Percentiles rank a stretch among this genome's conserved stretches.
Evolutionary conservation across 2,329 filamentous ascomycete genomes (phyloP).

Genomic region (Colletotrichum spinosum): DNA sequence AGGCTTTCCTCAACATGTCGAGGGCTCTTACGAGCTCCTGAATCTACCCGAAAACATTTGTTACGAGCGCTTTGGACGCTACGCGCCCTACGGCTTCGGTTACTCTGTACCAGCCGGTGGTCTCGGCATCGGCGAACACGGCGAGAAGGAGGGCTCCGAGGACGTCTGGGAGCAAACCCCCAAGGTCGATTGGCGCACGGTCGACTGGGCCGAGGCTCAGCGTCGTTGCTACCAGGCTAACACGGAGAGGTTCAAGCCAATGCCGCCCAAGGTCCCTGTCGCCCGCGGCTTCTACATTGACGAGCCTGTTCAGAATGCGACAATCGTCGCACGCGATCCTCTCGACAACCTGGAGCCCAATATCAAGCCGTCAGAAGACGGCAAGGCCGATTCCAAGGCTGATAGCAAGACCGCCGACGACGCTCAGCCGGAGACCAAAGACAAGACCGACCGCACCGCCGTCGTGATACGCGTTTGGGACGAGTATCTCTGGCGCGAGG

Average conservation of each 20-base stretch:
- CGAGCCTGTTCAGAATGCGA: conserved; percentile 45
- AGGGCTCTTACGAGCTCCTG: conserved; percentile 88
- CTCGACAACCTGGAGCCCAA: conserved; percentile 32
- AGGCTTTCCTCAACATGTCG: conserved; percentile 85
- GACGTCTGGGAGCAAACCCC: conserved; percentile 78
- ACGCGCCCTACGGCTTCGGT: conserved; percentile 90
- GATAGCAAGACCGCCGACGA: conserved; percentile 10
- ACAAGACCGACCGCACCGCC: conserved; percentile 71
- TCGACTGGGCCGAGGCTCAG: conserved; percentile 85
- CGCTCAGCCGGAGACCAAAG: conserved; percentile 41
- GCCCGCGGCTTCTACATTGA: conserved; percentile 65
- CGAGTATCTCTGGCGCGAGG: conserved; percentile 80
- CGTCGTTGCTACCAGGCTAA: conserved; percentile 80
- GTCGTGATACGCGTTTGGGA: conserved; percentile 87
- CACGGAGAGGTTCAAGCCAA: conserved; percentile 71
- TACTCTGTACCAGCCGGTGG: conserved; percentile 85
- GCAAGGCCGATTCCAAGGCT: not conserved
- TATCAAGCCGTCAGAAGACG: conserved; percentile 11
- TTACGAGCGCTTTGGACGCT: conserved; percentile 90
- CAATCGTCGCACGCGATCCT: conserved; percentile 36
- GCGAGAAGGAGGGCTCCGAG: conserved; percentile 84
- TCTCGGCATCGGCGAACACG: conserved; percentile 85
- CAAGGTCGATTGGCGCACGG: conserved; percentile 80
- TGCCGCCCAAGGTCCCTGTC: conserved; percentile 52
- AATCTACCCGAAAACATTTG: conserved; percentile 87